Evolutionary conservation across 192 early-diverging fungal species (phyloP), one percentile per base, ranked within the genome.

Genomic region (Funneliformis geosporum): DNA sequence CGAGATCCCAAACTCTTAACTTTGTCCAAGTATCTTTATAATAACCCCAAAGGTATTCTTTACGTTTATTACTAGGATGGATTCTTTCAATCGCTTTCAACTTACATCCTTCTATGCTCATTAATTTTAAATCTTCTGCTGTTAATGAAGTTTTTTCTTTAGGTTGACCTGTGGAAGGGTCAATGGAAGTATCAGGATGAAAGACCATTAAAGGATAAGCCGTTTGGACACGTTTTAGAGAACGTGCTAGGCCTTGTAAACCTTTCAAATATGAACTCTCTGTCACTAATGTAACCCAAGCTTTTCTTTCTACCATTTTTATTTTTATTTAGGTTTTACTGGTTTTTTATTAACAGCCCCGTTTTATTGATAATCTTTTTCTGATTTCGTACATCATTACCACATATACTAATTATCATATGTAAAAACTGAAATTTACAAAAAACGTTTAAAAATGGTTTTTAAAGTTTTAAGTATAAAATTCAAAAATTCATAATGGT

Each of bases 1-100:
- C 76, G 27, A 90, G 86, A 70, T 89, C 83, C 86, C 91, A 94
- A 16, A 87, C 92, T 44, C 90, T 85, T 11, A 95, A 79, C 76
- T 94, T 95, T 47, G 93, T 91, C 85, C 84, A 88, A 68, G 81
- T 84, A 23, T 85, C 76, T 21, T 60, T 74, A n/a, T 61, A 82
- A 33, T 72, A 40, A 33, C 77, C 75, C 68, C 75, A 77, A 27
- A 81, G 12, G 60, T 81, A 81, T 68, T 68, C 50, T 2, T 55
- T 55, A 1, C 16, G 50, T 55, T 55, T 7, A 55, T 21, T 55
- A 6, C 1, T n/a, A 21, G 50, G 50, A 21, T 55, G 18, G 18
- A 55, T 21, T 21, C 50, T 55, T 11, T 55, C 50, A 21, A 55
- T 55, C 21, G 50, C 18, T 55, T 55, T 55, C 21, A 55, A 11